phyloP scores from a whole-genome alignment of 371 early-diverging fungal species.

The Gilbertella persicaria region DNA sequence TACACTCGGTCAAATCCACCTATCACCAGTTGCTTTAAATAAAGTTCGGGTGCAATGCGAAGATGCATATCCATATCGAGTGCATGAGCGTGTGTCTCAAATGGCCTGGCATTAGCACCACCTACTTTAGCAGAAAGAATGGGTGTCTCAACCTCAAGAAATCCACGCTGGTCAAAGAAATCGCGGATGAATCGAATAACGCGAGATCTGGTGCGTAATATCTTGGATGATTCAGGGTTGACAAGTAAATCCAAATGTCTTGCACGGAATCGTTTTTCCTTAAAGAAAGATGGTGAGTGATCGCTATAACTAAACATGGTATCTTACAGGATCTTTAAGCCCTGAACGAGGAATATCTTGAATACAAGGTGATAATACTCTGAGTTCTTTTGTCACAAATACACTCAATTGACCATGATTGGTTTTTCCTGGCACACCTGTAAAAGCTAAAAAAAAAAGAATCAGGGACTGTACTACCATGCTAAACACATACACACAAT shows the following conservation, averaged over 20 bases:
- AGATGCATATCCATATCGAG: conserved; percentile 80
- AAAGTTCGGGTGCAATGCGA: conserved; percentile 96
- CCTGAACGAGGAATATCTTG: conserved; percentile 79
- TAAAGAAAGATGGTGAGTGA: background rate
- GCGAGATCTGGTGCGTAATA: conserved; percentile 59
- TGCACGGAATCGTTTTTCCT: conserved; percentile 82
- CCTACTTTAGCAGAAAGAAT: conserved; percentile 87
- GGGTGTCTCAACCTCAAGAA: conserved; percentile 98
- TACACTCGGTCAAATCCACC: conserved; percentile 95
- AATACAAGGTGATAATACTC: conserved; percentile 89
- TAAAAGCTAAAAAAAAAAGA: conserved; percentile 50
- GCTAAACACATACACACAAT: conserved; percentile 53
- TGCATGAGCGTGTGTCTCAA: conserved; percentile 84
- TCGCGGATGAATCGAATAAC: conserved; percentile 77
- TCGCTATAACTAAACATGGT: background rate
- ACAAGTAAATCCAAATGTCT: conserved; percentile 91
- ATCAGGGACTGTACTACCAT: background rate
- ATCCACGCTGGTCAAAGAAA: conserved; percentile 79
- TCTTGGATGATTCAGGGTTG: conserved; percentile 66
- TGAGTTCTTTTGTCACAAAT: conserved; percentile 56
- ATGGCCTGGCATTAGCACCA: conserved; percentile 97
- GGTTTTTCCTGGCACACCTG: conserved; percentile 80
- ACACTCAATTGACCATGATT: conserved; percentile 84
- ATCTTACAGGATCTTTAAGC: conserved; percentile 56
- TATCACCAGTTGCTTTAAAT: conserved; percentile 93